These are phyloP conservation scores for Pyrenochaeta sp. DNA, from an alignment of 2,329 filamentous ascomycete genomes.

Conservation along the genomic window DNA sequence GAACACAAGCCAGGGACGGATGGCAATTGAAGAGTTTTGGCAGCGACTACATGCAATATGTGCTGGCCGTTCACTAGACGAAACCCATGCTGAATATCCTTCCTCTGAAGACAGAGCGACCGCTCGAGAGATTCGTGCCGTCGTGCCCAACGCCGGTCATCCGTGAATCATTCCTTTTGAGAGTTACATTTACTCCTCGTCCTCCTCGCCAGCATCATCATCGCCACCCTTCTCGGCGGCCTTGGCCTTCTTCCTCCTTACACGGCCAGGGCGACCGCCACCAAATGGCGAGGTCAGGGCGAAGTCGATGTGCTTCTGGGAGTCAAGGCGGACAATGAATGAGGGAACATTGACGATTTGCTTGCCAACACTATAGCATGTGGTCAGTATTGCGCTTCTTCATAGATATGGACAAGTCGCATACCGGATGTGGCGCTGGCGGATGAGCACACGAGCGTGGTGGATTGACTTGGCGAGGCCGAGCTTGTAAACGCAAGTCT, in stretches of 20 bases:
- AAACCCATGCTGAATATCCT: conserved; percentile 42
- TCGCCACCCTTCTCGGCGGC: conserved; percentile 86
- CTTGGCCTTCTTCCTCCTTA: conserved; percentile 99
- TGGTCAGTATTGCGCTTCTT: conserved; percentile 21
- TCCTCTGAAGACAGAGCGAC: conserved; percentile 38
- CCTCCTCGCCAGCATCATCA: conserved; percentile 87
- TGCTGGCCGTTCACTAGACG: conserved; percentile 39
- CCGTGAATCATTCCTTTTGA: conserved; percentile 43
- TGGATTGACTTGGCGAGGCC: conserved; percentile 99
- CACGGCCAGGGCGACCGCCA: conserved; percentile 95
- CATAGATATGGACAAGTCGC: conserved; percentile 19
- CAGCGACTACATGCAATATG: conserved; percentile 38
- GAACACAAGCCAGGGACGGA: conserved; percentile 15
- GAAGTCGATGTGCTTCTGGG: conserved; percentile 99
- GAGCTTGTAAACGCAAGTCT: conserved; percentile 99
- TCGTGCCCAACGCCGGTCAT: conserved; percentile 49
- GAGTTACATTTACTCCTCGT: conserved; percentile 66
- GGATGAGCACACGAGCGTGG: conserved; percentile 99
- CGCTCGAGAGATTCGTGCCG: conserved; percentile 43
- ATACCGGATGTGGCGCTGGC: conserved; percentile 95
- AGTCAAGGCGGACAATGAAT: conserved; percentile 99
- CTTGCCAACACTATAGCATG: conserved; percentile 81
- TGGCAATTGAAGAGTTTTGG: conserved; percentile 47
- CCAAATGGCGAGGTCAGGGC: conserved; percentile 96
- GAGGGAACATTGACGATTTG: conserved; percentile 99